Evolutionary conservation across 768 basidiomycete species (phyloP).

Genomic region (Boletellus sp.): DNA sequence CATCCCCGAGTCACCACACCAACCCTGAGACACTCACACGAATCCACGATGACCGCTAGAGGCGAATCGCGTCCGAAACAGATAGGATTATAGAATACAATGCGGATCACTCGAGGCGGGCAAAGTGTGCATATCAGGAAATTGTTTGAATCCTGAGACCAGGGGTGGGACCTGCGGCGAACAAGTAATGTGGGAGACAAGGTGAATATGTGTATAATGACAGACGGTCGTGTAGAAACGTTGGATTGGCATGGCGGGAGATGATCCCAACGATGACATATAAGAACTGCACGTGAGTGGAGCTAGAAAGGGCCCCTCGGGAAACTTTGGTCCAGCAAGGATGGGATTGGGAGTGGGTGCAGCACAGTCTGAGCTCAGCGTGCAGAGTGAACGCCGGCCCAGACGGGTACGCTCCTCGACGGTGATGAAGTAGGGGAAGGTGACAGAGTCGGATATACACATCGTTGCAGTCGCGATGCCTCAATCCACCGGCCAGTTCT

Average conservation of each 20-base stretch:
- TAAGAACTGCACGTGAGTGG: not conserved
- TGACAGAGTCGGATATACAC: not conserved
- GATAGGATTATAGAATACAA: constrained; percentile 7
- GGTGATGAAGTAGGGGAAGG: constrained; percentile 7
- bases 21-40: not conserved
- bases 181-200: constrained; percentile 2
- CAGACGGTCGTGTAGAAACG: constrained; percentile 19
- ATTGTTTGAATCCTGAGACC: not conserved
- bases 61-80: constrained; percentile 8
- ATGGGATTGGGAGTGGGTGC: too few relatives aligned
- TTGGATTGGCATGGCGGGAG: constrained; percentile 20
- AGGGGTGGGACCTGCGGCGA: constrained; percentile 3
- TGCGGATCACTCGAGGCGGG: constrained; percentile 22
- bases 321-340: too few relatives aligned
- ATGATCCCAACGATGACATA: not conserved
- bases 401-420: not conserved
- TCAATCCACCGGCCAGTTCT: not conserved
- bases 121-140: not conserved
- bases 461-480: constrained; percentile 1
- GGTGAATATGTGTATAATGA: constrained; percentile 12
- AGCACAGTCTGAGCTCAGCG: not conserved
- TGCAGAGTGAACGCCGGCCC: not conserved
- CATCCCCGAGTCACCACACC: not conserved
- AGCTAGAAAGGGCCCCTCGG: too few relatives aligned
- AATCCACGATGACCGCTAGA: constrained; percentile 2